A percentile compares a stretch with the other conserved stretches of the same genome.
phyloP scores from a whole-genome alignment of 225 moss, liverwort and hornwort species.

The Sphagnum tenellum region DNA sequence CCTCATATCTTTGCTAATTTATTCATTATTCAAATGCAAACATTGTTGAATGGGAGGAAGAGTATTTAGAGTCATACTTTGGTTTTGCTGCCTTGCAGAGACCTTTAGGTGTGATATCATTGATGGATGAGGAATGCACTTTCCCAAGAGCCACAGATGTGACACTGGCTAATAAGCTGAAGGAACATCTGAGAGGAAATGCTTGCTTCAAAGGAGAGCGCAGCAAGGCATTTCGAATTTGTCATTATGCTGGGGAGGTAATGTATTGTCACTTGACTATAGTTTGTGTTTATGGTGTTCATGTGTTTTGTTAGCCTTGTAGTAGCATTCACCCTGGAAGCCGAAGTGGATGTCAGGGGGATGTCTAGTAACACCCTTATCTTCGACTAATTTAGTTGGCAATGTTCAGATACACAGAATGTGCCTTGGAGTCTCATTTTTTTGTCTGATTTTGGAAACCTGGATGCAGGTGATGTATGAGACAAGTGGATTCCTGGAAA shows the following conservation, averaged over 20 bases:
- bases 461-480: conserved; percentile 51
- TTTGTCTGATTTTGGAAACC: no score
- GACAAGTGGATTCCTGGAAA: conserved; percentile 52
- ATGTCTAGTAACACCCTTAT: no score
- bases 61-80: no score
- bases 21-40: no score
- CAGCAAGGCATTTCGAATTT: conserved; percentile 44
- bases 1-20: background rate
- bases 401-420: background rate
- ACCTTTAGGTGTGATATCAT: conserved; percentile 57
- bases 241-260: conserved; percentile 69
- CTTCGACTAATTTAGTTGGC: no score
- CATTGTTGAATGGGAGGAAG: no score
- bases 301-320: no score
- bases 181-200: conserved; percentile 57
- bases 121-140: conserved; percentile 65
- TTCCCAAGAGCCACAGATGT: conserved; percentile 50
- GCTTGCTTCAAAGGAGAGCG: conserved; percentile 56
- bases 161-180: conserved; percentile 50
- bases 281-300: no score
- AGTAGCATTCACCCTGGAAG: no score
- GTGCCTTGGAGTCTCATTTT: background rate
- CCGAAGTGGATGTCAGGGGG: no score
- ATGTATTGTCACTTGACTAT: background rate
- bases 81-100: conserved; percentile 26